phyloP scores from a whole-genome alignment of 257 asterid species.

The Primulina tabacum region DNA sequence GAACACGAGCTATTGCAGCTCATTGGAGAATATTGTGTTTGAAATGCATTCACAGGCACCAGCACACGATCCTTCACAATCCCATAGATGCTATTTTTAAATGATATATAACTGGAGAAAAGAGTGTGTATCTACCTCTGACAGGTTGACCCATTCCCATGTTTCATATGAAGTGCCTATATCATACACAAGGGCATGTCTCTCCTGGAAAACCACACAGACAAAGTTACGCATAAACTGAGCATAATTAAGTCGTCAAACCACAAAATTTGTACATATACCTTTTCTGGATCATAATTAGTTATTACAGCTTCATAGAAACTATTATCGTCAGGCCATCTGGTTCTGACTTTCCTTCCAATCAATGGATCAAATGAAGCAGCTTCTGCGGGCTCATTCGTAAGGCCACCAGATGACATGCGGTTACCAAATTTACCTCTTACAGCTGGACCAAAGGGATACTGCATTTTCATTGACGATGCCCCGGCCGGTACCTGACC shows the following conservation, averaged over 20 bases:
- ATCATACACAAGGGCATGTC: constrained; percentile 66
- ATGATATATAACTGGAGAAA: constrained; percentile 18
- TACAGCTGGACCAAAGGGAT: constrained; percentile 64
- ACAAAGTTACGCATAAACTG: constrained; percentile 18
- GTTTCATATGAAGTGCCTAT: constrained; percentile 53
- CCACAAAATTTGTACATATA: constrained; percentile 24
- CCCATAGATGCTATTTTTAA: neutral
- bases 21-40: too few species aligned
- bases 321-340: constrained; percentile 85
- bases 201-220: constrained; percentile 47
- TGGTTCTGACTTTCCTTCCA: constrained; percentile 63
- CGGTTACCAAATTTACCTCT: constrained; percentile 72
- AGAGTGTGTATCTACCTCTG: constrained; percentile 52
- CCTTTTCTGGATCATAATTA: constrained; percentile 56
- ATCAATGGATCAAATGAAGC: constrained; percentile 52
- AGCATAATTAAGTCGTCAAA: constrained; percentile 22
- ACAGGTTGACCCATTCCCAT: constrained; percentile 77
- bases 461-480: constrained; percentile 59
- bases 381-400: constrained; percentile 42
- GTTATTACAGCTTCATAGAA: constrained; percentile 72
- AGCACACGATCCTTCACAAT: too few species aligned
- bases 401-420: constrained; percentile 40
- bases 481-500: constrained; percentile 57
- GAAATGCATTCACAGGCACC: too few species aligned
- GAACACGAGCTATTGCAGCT: too few species aligned